Conservation (phyloP, 1,139 yeast genomes). For the Pichia sp. region DNA sequence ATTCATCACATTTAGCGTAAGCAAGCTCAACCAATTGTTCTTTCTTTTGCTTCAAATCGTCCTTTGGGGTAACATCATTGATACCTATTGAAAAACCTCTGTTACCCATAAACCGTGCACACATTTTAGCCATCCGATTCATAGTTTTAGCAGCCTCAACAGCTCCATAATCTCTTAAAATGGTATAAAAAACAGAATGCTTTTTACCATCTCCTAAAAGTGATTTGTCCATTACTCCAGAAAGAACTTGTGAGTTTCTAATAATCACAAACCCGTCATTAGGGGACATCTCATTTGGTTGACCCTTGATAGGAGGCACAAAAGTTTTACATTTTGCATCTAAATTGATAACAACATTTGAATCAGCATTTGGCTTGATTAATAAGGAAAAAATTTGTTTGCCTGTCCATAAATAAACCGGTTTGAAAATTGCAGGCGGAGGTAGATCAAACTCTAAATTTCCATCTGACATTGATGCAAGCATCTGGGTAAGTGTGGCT, state of each 20-base stretch:
- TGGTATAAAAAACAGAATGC: slow-evolving; percentile 92
- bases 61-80: slow-evolving; percentile 93
- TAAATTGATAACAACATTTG: slow-evolving; percentile 78
- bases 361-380: slow-evolving; percentile 69
- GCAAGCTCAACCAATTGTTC: slow-evolving; percentile 89
- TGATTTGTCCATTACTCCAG: slow-evolving; percentile 97
- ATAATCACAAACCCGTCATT: slow-evolving; percentile 92
- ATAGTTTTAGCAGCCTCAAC: slow-evolving; percentile 92
- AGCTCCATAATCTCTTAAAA: slow-evolving; percentile 90
- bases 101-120: slow-evolving; percentile 91
- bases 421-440: slow-evolving; percentile 89
- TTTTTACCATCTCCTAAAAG: slow-evolving; percentile 97
- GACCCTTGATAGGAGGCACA: slow-evolving; percentile 58
- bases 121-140: slow-evolving; percentile 97
- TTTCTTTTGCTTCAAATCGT: slow-evolving; percentile 65
- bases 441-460: slow-evolving; percentile 83
- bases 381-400: slow-evolving; percentile 87
- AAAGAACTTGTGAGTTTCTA: slow-evolving; percentile 78
- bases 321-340: slow-evolving; percentile 93
- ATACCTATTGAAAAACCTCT: slow-evolving; percentile 97
- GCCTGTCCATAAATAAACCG: slow-evolving; percentile 91
- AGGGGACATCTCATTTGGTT: slow-evolving; percentile 92
- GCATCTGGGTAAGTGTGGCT: slow-evolving; percentile 71
- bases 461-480: slow-evolving; percentile 97
- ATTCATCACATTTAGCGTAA: slow-evolving; percentile 83